phyloP scores from a whole-genome alignment of 805 yeast species.

The Naumovozyma baii region DNA sequence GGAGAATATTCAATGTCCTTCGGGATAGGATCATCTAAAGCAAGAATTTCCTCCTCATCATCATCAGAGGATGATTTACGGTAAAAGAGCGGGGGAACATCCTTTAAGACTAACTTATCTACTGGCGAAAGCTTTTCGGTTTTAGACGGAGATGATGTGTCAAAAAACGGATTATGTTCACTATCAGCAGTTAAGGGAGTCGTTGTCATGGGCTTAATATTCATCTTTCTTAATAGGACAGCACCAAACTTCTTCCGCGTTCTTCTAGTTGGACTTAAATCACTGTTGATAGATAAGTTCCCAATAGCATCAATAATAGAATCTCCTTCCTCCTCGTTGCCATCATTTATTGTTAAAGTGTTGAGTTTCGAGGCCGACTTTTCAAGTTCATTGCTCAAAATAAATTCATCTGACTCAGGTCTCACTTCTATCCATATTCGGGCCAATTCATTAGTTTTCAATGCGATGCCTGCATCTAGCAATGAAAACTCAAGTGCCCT shows the following conservation, averaged over 20 bases:
- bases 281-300: constrained; percentile 6
- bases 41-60: neutral
- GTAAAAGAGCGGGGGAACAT: constrained; percentile 13
- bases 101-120: constrained; percentile 11
- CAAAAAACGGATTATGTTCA: constrained; percentile 15
- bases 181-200: constrained; percentile 21
- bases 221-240: constrained; percentile 33
- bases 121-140: constrained; percentile 1
- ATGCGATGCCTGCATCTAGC: constrained; percentile 31
- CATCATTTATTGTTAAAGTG: constrained; percentile 19
- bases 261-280: neutral
- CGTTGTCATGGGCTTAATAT: constrained; percentile 32
- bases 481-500: constrained; percentile 36
- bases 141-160: constrained; percentile 2
- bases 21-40: too few species aligned
- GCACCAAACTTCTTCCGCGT: constrained; percentile 29
- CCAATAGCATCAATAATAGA: constrained; percentile 7
- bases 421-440: constrained; percentile 28
- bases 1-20: neutral
- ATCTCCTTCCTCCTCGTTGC: constrained; percentile 10
- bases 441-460: constrained; percentile 31
- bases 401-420: constrained; percentile 10
- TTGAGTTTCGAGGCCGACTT: too few species aligned
- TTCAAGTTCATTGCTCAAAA: constrained; percentile 3
- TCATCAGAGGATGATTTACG: neutral